Evolutionary conservation across 768 basidiomycete genomes (phyloP), one percentile per base, ranked within the genome.

Genomic region (Xerocomellus amylosporus): DNA sequence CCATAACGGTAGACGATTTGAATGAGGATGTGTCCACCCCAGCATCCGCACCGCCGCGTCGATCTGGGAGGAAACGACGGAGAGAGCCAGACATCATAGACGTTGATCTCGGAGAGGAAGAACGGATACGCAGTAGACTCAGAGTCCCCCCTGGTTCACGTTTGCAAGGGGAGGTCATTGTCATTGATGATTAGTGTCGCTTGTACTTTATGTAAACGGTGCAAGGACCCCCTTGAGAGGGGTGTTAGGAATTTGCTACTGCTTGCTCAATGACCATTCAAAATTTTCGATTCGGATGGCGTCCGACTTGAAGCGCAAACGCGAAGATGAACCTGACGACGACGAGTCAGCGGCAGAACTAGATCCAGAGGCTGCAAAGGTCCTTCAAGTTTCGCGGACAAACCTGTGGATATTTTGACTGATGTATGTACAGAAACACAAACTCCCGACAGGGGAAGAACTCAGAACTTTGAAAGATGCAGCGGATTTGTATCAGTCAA

Each of bases 391-490:
- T 41, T 48, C 5, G 30, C 50, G 19, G 17, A n/a, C 8, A 22
- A 22, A 8, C 19, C 3, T 31, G 10, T 34, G 8, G 20, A 12
- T 4, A 8, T 13, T 38, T 17, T 34, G 34, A 44, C 62, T 48
- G 17, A 60, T 26, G 3, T 12, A 0, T 30, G 34, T 8, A 15
- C 59, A 65, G 62, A 65, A 65, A 58, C 65, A 67, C 37, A 81
- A 79, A 58, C 81, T 84, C 4, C 86, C 87, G 15, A 83, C 83
- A 17, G 85, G 86, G 43, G 80, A 83, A 54, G 89, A 93, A 67
- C 73, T 93, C 42, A 77, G 83, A 51, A 72, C 70, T 7, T 85
- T 93, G 58, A 87, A 85, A 64, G 89, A 90, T 58, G 87, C 87
- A 15, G 77, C 79, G 24, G 82, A 90, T 53, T 74, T 93, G 20